Percentiles rank a stretch among this genome's conserved stretches.
phyloP scores from a whole-genome alignment of 106 monocot genomes.

The Ottelia alismoides region DNA sequence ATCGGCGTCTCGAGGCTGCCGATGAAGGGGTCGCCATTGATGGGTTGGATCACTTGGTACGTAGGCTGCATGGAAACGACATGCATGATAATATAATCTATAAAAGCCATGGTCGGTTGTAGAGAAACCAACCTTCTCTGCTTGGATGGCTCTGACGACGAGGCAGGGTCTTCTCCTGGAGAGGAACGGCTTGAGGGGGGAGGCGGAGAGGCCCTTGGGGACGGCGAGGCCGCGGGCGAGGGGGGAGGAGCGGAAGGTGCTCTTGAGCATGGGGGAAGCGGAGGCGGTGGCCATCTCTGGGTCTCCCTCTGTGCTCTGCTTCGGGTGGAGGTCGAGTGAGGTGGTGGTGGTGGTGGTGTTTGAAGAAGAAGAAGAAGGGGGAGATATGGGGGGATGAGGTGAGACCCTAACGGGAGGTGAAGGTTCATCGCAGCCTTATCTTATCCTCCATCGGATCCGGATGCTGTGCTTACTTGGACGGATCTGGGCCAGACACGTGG shows the following conservation, averaged over 20 bases:
- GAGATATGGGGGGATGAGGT: not conserved
- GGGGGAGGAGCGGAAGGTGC: constrained; percentile 24
- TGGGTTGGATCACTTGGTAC: constrained; percentile 84
- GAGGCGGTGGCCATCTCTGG: constrained; percentile 23
- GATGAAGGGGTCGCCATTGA: constrained; percentile 96
- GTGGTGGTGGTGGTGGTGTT: too few species aligned
- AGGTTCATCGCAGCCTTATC: not conserved
- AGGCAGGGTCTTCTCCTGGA: constrained; percentile 30
- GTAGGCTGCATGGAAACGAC: constrained; percentile 38
- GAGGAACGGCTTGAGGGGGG: constrained; percentile 23
- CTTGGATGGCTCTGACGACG: constrained; percentile 58
- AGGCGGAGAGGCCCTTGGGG: constrained; percentile 55
- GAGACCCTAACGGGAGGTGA: not conserved
- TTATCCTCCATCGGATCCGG: constrained; percentile 1
- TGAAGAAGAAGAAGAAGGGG: not conserved
- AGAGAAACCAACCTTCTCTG: constrained; percentile 91
- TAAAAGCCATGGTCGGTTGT: too few species aligned
- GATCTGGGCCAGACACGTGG: not conserved
- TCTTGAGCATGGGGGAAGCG: constrained; percentile 57
- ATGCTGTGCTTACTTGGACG: not conserved
- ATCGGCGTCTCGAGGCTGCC: constrained; percentile 88
- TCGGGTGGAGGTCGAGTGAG: not conserved
- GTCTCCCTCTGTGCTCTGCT: not conserved
- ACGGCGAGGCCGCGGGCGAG: constrained; percentile 10
- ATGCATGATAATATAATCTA: too few species aligned